These are phyloP conservation scores for Picea abies DNA, from an alignment of 83 land plant species.

Conservation along the genomic window DNA sequence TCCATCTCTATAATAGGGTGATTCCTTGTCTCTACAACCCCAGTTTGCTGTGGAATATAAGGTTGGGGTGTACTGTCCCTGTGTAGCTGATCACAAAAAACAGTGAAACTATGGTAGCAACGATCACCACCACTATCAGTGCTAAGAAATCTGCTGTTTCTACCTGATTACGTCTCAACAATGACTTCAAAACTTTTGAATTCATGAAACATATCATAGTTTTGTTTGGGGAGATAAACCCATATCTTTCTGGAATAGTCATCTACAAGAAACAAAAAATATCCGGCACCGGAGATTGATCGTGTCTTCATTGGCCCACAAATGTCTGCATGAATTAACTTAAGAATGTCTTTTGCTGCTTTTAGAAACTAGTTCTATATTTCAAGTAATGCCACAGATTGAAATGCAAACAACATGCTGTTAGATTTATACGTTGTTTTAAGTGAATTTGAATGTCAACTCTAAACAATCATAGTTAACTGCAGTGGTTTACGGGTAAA, in stretches of 20 bases:
- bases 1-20: constrained; percentile 18
- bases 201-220: constrained; percentile 6
- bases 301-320: background rate
- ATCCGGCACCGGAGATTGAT: background rate
- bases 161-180: constrained; percentile 27
- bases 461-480: too few species aligned
- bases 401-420: too few species aligned
- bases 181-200: constrained; percentile 15
- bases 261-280: constrained; percentile 19
- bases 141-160: background rate
- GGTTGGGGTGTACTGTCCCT: constrained; percentile 13
- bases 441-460: too few species aligned
- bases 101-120: background rate
- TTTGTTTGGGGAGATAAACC: constrained; percentile 25
- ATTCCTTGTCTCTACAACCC: constrained; percentile 22
- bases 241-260: constrained; percentile 23
- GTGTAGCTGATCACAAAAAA: constrained; percentile 14
- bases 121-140: constrained; percentile 10
- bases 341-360: background rate
- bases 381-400: too few species aligned
- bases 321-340: background rate
- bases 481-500: too few species aligned
- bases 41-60: constrained; percentile 27
- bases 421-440: too few species aligned
- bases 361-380: background rate